Evolutionary conservation across 2,329 filamentous ascomycete genomes (phyloP), one percentile per base, ranked within the genome.

Genomic region (Paracorniculantispora psalliotae): DNA sequence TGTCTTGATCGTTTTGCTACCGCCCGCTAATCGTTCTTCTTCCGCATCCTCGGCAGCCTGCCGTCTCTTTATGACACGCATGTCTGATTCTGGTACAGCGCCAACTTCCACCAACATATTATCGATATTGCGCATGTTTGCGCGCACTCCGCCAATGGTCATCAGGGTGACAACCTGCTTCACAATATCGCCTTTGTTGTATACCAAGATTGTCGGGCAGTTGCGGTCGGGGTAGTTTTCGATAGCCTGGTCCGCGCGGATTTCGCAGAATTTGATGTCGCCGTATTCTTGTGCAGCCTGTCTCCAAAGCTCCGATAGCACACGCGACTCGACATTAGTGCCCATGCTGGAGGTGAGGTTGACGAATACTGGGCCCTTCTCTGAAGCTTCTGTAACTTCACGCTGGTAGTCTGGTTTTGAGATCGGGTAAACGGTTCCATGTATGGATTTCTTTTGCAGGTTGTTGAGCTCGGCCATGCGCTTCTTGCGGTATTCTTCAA

Each of bases 231-330:
- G 94, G 73, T 99, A 99, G 43, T 91, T 91, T 72, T 97, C 94
- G 66, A 99, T 97, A 60, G 94, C 96, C 76, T 97, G 85, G 69
- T 91, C 87, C 7, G 88, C 94, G 66, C 88, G 84, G 66, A 99
- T 97, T 76, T 97, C 91, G 72, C 93, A 97, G 75, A 99, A 99
- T 76, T 99, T 99, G 72, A 99, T 79, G 64, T 99, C 93, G 21
- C 92, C 91, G 69, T 92, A 99, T 68, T 93, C 91, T 61, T 75
- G 77, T 1, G 94, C 93, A 43, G 94, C 82, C 68, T 92, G 86
- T 37, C 88, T 81, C 92, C 93, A 99, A 21, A 97, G 79, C 69
- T 96, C 89, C 1, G 87, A 86, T 66, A 97, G 75, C 3, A 97
- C 79, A 61, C 89, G 83, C 3, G 92, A 96, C 75, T 97, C 92